Conservation (phyloP, 192 early-diverging fungal genomes). For the Gigaspora rosea region DNA sequence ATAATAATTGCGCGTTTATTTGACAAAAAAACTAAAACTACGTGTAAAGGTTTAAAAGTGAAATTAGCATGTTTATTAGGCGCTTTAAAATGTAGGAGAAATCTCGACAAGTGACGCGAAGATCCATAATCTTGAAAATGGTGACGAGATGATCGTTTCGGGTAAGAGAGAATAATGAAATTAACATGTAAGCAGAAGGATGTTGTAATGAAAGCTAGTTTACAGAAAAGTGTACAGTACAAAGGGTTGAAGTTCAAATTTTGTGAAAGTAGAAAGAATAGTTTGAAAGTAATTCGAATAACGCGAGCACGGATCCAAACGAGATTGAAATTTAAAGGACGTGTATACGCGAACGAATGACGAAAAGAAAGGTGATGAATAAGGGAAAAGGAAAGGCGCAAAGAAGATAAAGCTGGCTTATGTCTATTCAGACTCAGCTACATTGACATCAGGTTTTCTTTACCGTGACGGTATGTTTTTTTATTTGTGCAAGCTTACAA, state of each 20-base stretch:
- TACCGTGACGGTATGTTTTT: not conserved
- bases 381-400: not conserved
- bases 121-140: conserved; percentile 4
- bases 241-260: not conserved
- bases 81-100: not conserved
- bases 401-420: conserved; percentile 2
- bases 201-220: not conserved
- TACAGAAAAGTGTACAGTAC: not conserved
- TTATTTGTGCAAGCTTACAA: not conserved
- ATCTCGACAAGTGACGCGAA: not conserved
- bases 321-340: not conserved
- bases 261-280: not conserved
- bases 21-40: not conserved
- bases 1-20: not conserved
- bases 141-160: conserved; percentile 11
- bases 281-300: not conserved
- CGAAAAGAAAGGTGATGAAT: conserved; percentile 3
- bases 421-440: not conserved
- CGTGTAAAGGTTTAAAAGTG: not conserved
- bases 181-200: not conserved
- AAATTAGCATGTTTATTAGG: not conserved
- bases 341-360: not conserved
- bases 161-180: not conserved
- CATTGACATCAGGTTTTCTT: not conserved
- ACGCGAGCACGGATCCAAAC: not conserved